Percentiles rank a stretch among this genome's conserved stretches.
These are phyloP conservation scores for Paecilomyces sp. DNA, from an alignment of 2,329 filamentous ascomycete species.

Conservation along the genomic window DNA sequence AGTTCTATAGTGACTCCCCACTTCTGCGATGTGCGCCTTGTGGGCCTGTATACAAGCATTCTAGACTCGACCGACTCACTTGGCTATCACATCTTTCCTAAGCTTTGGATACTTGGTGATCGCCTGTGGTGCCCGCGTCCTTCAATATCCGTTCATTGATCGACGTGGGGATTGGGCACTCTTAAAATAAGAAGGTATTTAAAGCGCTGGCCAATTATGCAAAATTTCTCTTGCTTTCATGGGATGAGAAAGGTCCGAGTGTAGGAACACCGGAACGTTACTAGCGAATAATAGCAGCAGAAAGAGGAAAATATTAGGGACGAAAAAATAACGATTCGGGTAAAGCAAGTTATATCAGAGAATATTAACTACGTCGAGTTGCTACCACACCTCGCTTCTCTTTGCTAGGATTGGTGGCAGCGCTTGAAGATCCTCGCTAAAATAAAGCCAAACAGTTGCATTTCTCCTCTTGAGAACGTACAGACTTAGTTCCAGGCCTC, in stretches of 20 bases:
- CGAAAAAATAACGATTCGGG: neutral
- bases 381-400: neutral
- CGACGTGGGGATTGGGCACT: neutral
- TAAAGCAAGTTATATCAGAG: neutral
- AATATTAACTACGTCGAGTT: neutral
- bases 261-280: no score
- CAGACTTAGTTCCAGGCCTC: neutral
- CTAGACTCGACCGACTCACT: no score
- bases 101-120: neutral
- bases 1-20: no score
- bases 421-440: neutral
- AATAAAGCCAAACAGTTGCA: neutral
- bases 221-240: neutral
- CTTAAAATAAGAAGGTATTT: neutral
- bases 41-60: no score
- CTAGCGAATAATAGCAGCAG: no score
- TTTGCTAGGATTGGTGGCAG: neutral
- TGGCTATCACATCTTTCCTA: neutral
- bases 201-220: neutral
- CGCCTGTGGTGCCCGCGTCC: neutral
- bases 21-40: no score
- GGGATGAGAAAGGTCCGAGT: no score
- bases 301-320: neutral
- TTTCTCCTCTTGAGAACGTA: neutral
- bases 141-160: neutral